These are phyloP conservation scores for Lasiosphaeria hispida DNA, from an alignment of 495 filamentous ascomycete species.

Conservation along the genomic window DNA sequence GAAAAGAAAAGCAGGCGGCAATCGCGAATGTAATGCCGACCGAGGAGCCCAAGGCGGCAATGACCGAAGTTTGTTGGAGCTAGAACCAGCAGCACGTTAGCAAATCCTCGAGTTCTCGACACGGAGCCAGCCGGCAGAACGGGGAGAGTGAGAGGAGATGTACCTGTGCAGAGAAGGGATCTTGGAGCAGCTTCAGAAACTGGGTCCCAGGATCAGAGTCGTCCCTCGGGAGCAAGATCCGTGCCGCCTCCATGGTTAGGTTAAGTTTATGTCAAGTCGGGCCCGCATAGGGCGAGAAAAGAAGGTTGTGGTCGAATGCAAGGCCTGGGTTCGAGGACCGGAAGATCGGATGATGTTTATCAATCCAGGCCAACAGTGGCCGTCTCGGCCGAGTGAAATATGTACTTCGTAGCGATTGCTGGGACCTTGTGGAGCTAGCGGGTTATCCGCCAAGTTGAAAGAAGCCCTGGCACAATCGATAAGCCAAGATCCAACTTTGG, in stretches of 20 bases:
- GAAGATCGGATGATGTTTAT: not conserved
- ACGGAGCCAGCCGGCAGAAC: too few relatives aligned
- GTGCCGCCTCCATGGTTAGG: slow-evolving; percentile 17
- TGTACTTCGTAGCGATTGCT: not conserved
- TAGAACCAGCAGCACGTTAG: slow-evolving; percentile 7
- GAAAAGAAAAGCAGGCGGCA: slow-evolving; percentile 75
- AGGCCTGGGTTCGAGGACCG: not conserved
- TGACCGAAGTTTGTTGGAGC: slow-evolving; percentile 52
- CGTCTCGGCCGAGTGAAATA: not conserved
- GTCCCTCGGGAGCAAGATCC: slow-evolving; percentile 22
- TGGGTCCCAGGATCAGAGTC: slow-evolving; percentile 30
- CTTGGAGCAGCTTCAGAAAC: slow-evolving; percentile 43
- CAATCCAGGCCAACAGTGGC: not conserved
- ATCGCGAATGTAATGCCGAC: slow-evolving; percentile 68
- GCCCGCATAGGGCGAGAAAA: slow-evolving; percentile 14
- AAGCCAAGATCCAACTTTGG: not conserved
- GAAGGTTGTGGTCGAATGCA: slow-evolving; percentile 11
- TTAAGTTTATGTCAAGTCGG: not conserved
- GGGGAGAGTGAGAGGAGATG: too few relatives aligned
- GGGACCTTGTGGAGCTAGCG: not conserved
- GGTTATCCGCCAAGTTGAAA: not conserved
- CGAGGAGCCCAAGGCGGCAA: slow-evolving; percentile 81
- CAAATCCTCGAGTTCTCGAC: too few relatives aligned
- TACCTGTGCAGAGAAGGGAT: slow-evolving; percentile 51
- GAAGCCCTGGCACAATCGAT: not conserved